Percentiles rank a stretch among this genome's conserved stretches.
phyloP scores from a whole-genome alignment of 306 rosid genomes.

The Glycyrrhiza uralensis region DNA sequence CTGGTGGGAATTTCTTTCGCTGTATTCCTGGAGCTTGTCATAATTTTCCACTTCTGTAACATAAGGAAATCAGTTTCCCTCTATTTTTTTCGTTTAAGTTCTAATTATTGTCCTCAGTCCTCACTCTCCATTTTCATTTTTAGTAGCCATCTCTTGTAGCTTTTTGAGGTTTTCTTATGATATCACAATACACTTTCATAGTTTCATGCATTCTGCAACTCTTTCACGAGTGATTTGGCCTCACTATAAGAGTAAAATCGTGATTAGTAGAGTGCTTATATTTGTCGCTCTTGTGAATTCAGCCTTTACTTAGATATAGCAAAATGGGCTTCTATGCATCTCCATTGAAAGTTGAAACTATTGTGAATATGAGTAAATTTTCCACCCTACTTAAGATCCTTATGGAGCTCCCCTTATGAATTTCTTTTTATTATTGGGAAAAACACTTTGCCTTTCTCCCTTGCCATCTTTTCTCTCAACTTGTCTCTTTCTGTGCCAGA shows the following conservation, averaged over 20 bases:
- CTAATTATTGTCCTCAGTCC: not conserved
- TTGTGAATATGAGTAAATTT: not conserved
- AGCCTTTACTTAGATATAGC: not conserved
- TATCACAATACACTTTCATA: not conserved
- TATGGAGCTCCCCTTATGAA: not conserved
- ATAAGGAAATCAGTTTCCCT: not conserved
- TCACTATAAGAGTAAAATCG: not conserved
- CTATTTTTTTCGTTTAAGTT: not conserved
- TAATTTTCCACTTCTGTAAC: not conserved
- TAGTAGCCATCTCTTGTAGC: not conserved
- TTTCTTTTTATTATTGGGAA: conserved; percentile 2
- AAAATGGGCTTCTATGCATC: not conserved
- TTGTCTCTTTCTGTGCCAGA: conserved; percentile 13
- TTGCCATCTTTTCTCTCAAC: conserved; percentile 11
- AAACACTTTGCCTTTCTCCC: not conserved
- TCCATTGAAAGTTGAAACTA: conserved; percentile 1
- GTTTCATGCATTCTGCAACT: not conserved
- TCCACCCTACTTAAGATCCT: not conserved
- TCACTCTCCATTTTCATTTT: not conserved
- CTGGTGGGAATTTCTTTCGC: not conserved
- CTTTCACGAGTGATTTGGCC: not conserved
- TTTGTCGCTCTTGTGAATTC: conserved; percentile 13
- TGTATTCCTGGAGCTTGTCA: not conserved
- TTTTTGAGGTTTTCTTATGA: not conserved
- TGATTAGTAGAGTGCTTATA: not conserved